Conservation (phyloP, 208 protist species). For the Spongospora subterranea region DNA sequence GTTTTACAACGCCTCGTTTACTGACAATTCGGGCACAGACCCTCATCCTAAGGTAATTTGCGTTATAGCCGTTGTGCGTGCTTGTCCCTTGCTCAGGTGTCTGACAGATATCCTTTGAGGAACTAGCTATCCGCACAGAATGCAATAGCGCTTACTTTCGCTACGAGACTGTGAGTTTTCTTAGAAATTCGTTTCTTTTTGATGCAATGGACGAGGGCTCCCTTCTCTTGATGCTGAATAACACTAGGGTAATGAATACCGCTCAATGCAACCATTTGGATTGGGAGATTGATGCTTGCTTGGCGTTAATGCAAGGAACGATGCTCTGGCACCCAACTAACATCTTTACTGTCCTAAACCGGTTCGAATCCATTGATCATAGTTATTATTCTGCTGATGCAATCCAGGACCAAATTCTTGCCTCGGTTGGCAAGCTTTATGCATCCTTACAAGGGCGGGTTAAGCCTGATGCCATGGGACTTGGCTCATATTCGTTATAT, state of each 20-base stretch:
- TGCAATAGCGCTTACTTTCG: conserved; percentile 23
- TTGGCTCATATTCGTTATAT: background rate
- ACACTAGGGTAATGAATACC: background rate
- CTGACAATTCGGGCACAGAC: background rate
- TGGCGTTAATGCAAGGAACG: conserved; percentile 9
- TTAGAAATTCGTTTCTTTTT: background rate
- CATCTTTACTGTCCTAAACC: background rate
- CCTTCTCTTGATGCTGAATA: conserved; percentile 7
- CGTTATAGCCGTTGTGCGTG: background rate
- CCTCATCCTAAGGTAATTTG: background rate
- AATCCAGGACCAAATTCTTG: conserved; percentile 39
- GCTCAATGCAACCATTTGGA: background rate
- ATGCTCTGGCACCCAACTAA: conserved; percentile 18
- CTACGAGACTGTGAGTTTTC: background rate
- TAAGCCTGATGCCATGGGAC: conserved; percentile 18
- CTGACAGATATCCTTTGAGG: background rate
- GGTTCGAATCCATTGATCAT: background rate
- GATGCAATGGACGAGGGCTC: background rate
- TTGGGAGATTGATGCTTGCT: conserved; percentile 11
- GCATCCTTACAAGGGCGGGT: conserved; percentile 20
- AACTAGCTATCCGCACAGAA: background rate
- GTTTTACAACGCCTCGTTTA: background rate
- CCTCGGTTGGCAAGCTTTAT: conserved; percentile 17
- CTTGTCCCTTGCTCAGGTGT: background rate
- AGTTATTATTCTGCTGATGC: background rate